Percentiles rank a stretch among this genome's conserved stretches.
phyloP scores from a whole-genome alignment of 495 filamentous ascomycete species.

The Podospora pseudoanserina region DNA sequence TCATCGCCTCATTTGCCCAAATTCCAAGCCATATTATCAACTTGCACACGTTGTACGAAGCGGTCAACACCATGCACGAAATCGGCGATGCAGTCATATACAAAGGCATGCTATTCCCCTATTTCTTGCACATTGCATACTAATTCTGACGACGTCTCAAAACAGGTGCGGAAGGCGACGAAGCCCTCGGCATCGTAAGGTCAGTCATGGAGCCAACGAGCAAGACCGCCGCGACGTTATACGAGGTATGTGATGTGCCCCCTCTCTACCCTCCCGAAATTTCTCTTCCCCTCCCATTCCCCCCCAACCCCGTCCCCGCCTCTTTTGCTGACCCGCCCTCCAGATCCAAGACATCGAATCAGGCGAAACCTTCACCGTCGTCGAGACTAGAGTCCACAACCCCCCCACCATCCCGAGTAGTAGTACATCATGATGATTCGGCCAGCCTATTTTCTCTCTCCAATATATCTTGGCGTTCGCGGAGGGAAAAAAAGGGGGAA shows the following conservation, averaged over 20 bases:
- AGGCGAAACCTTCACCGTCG: not conserved
- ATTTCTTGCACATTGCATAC: not conserved
- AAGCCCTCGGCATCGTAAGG: not conserved
- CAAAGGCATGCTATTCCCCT: not conserved
- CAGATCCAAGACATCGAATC: constrained; percentile 1
- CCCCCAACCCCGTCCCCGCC: too few species aligned
- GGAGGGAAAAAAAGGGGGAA: not conserved
- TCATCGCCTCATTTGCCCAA: not conserved
- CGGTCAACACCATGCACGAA: not conserved
- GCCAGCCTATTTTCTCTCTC: not conserved
- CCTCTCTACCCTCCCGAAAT: too few species aligned
- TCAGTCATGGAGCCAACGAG: not conserved
- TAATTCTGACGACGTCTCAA: not conserved
- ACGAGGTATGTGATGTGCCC: not conserved
- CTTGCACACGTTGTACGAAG: too few species aligned
- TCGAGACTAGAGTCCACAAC: not conserved
- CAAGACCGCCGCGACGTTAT: not conserved
- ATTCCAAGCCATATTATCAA: too few species aligned
- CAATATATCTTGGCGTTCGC: not conserved
- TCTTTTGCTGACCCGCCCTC: not conserved
- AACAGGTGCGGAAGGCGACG: not conserved
- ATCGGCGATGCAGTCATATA: not conserved
- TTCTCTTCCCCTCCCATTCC: too few species aligned
- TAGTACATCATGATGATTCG: too few species aligned
- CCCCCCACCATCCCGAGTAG: too few species aligned